phyloP scores from a whole-genome alignment of 1,284 basidiomycete species.

The Prillingera fragicola region DNA sequence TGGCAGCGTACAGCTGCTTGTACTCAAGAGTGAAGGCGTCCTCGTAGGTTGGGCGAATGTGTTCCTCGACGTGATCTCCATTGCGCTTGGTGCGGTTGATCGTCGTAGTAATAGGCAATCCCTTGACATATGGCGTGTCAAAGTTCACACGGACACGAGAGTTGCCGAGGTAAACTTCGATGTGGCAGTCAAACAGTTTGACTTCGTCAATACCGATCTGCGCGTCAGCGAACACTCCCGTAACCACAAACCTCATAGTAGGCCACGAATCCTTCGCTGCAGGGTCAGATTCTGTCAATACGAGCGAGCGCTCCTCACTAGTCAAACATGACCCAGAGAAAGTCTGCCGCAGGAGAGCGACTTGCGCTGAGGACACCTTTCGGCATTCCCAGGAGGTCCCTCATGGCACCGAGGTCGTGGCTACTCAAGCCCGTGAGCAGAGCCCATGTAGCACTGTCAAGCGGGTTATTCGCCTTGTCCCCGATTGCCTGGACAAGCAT shows the following conservation, averaged over 20 bases:
- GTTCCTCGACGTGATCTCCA: constrained; percentile 36
- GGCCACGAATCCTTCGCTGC: constrained; percentile 30
- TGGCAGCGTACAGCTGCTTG: constrained; percentile 32
- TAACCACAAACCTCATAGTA: constrained; percentile 43
- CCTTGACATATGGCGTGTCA: constrained; percentile 50
- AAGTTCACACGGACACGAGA: constrained; percentile 47
- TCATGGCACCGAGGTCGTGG: constrained; percentile 49
- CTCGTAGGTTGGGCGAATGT: constrained; percentile 45
- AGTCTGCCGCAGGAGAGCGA: constrained; percentile 13
- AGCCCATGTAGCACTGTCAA: constrained; percentile 33
- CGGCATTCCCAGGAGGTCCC: constrained; percentile 48
- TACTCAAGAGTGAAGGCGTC: constrained; percentile 48
- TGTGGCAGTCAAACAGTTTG: constrained; percentile 48
- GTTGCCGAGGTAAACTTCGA: constrained; percentile 48
- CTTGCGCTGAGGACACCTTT: constrained; percentile 30
- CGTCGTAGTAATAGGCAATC: constrained; percentile 45
- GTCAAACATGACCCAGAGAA: constrained; percentile 11
- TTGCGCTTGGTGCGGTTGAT: constrained; percentile 31
- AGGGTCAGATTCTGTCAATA: neutral
- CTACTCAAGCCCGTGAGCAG: constrained; percentile 42
- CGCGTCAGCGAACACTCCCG: too few relatives aligned
- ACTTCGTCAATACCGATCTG: constrained; percentile 47
- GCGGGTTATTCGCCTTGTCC: constrained; percentile 11
- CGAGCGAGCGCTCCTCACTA: constrained; percentile 2
- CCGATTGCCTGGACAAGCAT: constrained; percentile 32